Evolutionary conservation across 306 rosid genomes (phyloP).

Genomic region (Lathyrus tuberosus): DNA sequence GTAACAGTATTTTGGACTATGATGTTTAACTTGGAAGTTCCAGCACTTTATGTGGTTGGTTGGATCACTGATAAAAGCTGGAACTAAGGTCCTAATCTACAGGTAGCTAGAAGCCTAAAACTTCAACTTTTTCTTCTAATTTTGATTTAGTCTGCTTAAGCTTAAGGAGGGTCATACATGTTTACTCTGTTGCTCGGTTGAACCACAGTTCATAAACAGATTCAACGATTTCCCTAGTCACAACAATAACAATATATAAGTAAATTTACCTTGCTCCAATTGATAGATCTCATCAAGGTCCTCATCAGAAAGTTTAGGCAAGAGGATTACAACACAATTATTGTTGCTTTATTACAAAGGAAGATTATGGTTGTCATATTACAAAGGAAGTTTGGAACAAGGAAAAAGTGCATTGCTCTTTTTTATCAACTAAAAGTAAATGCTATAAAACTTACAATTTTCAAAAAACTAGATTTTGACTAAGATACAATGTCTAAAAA

Average conservation of each 20-base stretch:
- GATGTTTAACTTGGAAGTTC: slow-evolving; percentile 80
- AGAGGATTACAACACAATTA: neutral
- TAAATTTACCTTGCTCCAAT: too few relatives aligned
- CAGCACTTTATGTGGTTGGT: slow-evolving; percentile 74
- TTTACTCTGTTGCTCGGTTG: neutral
- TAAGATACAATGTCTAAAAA: slow-evolving; percentile 30
- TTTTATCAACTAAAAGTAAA: slow-evolving; percentile 25
- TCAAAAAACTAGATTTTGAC: neutral
- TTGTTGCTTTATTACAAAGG: neutral
- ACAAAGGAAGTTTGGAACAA: slow-evolving; percentile 5
- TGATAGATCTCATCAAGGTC: too few relatives aligned
- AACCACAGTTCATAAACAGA: too few relatives aligned
- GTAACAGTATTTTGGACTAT: slow-evolving; percentile 66
- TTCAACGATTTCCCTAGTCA: too few relatives aligned
- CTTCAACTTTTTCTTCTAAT: neutral
- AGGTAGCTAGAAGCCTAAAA: slow-evolving; percentile 58
- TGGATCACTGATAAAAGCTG: slow-evolving; percentile 71
- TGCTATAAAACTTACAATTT: slow-evolving; percentile 11
- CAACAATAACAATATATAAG: too few relatives aligned
- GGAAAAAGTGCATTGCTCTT: slow-evolving; percentile 8
- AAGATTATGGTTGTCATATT: neutral
- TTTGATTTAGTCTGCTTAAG: neutral
- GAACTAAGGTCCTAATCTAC: slow-evolving; percentile 77
- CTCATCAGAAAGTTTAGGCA: neutral
- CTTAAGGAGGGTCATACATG: too few relatives aligned